Evolutionary conservation across 139 green algal species (phyloP).

Genomic region (Auxenochlorella protothecoides): DNA sequence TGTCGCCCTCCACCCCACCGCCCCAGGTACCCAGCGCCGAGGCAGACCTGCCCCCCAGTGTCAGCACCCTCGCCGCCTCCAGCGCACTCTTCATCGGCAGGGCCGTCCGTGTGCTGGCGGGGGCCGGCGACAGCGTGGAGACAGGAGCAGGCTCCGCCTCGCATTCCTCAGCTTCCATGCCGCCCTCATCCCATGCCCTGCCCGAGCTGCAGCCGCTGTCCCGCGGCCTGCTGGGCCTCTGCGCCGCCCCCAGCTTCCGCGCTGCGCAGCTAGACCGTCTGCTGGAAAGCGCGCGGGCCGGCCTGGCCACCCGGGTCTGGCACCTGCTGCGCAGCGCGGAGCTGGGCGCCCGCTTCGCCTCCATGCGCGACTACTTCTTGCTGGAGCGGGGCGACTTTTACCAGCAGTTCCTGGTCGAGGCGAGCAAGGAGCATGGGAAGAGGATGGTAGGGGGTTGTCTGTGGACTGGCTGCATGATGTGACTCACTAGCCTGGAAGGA

Average conservation of each 20-base stretch:
- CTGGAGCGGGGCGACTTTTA: constrained; percentile 73
- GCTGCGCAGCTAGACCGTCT: background rate
- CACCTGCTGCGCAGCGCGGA: constrained; percentile 58
- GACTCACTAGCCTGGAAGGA: too few species aligned
- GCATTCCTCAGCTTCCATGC: constrained; percentile 28
- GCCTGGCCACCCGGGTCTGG: constrained; percentile 58
- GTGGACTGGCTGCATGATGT: too few species aligned
- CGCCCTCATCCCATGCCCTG: constrained; percentile 18
- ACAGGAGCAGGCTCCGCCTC: constrained; percentile 27
- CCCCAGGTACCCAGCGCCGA: constrained; percentile 28
- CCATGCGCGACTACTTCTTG: constrained; percentile 74
- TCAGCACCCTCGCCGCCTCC: too few species aligned
- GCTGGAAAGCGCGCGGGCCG: background rate
- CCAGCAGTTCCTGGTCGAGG: constrained; percentile 67
- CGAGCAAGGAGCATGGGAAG: background rate
- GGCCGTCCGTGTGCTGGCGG: constrained; percentile 62
- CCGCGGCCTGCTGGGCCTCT: background rate
- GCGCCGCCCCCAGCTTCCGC: background rate
- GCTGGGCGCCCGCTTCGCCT: constrained; percentile 55
- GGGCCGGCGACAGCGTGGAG: constrained; percentile 1
- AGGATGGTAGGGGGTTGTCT: too few species aligned
- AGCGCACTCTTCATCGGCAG: constrained; percentile 58
- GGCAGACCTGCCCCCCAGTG: constrained; percentile 22
- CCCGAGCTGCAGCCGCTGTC: constrained; percentile 25
- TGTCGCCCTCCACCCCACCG: too few species aligned